A percentile compares a stretch with the other conserved stretches of the same genome.
phyloP scores from a whole-genome alignment of 805 yeast species.

The Starmerella apicola region DNA sequence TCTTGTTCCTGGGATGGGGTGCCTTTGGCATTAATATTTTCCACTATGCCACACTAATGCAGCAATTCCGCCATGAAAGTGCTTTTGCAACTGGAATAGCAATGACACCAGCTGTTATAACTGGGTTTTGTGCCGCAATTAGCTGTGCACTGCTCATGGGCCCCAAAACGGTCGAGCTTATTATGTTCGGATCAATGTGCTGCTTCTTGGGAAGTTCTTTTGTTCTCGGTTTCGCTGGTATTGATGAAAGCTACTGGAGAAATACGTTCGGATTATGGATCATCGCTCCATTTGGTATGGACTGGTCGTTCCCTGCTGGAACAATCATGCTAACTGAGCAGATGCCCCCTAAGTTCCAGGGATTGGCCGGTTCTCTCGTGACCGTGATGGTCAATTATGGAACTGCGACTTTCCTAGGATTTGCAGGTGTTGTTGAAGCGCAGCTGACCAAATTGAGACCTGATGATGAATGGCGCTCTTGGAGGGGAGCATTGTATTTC shows the following conservation, averaged over 20 bases:
- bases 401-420: slow-evolving; percentile 53
- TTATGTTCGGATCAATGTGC: slow-evolving; percentile 39
- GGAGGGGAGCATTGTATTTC: slow-evolving; percentile 45
- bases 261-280: slow-evolving; percentile 44
- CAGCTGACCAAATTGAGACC: slow-evolving; percentile 27
- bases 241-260: slow-evolving; percentile 46
- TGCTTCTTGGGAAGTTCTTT: slow-evolving; percentile 45
- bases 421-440: slow-evolving; percentile 53
- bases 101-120: slow-evolving; percentile 36
- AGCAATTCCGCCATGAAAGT: slow-evolving; percentile 39
- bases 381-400: slow-evolving; percentile 61
- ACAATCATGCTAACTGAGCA: slow-evolving; percentile 47
- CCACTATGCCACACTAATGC: slow-evolving; percentile 42
- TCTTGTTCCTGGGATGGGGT: slow-evolving; percentile 60
- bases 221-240: slow-evolving; percentile 44
- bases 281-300: slow-evolving; percentile 61
- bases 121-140: slow-evolving; percentile 47
- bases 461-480: slow-evolving; percentile 31
- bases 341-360: slow-evolving; percentile 54
- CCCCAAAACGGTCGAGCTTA: slow-evolving; percentile 37
- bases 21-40: slow-evolving; percentile 65
- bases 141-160: slow-evolving; percentile 38
- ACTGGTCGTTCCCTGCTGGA: slow-evolving; percentile 62
- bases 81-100: slow-evolving; percentile 38
- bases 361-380: slow-evolving; percentile 64